Percentiles rank a stretch among this genome's conserved stretches.
Evolutionary conservation across 2,329 filamentous ascomycete species (phyloP).

Genomic region (Emydomyces testavorans): DNA sequence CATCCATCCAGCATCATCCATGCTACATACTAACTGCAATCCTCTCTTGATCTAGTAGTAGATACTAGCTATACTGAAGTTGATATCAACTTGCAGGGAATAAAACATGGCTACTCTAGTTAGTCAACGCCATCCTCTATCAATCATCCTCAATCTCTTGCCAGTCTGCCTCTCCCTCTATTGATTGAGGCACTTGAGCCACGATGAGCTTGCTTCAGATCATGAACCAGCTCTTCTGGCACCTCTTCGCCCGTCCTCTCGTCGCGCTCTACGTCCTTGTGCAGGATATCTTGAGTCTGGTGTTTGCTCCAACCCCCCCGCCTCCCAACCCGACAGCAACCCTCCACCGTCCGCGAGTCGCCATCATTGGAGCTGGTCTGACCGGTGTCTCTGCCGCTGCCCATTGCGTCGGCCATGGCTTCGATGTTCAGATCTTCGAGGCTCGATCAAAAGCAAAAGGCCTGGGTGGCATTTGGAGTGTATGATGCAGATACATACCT

Average conservation of each 20-base stretch:
- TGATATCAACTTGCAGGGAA: too few species aligned
- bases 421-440: constrained; percentile 71
- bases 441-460: constrained; percentile 50
- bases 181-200: too few species aligned
- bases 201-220: constrained; percentile 2
- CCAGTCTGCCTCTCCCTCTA: too few species aligned
- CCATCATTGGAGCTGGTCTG: constrained; percentile 59
- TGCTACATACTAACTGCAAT: too few species aligned
- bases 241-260: constrained; percentile 25
- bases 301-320: constrained; percentile 61
- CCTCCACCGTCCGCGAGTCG: constrained; percentile 53
- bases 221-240: constrained; percentile 1
- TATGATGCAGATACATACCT: too few species aligned
- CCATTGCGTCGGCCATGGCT: constrained; percentile 75
- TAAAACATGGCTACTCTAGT: too few species aligned
- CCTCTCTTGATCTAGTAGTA: too few species aligned
- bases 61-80: too few species aligned
- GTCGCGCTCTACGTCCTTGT: constrained; percentile 53
- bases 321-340: constrained; percentile 39
- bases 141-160: too few species aligned
- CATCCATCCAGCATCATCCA: too few species aligned
- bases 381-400: constrained; percentile 68
- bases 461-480: constrained; percentile 71
- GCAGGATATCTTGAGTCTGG: constrained; percentile 51
- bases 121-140: too few species aligned